Base-by-base conservation (phyloP, 2,329 filamentous ascomycete species). In the Fusarium albosuccineum region DNA sequence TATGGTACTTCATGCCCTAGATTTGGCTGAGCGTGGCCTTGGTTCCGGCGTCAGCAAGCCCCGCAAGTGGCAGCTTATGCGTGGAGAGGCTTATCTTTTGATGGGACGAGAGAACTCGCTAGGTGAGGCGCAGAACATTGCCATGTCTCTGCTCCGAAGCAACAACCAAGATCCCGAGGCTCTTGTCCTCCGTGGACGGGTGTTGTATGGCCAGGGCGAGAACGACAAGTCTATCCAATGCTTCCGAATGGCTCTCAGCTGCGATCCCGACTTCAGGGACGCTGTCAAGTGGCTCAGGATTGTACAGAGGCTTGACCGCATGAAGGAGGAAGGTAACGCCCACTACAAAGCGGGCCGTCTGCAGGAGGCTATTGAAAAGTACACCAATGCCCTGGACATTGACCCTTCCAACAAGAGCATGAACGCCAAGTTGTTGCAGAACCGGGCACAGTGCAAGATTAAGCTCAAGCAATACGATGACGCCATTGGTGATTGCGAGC, bases 151-250 rank as follows among this genome's bases (percentile, higher is more conserved):
- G 71, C 85, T 99, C 65, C 89, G 96, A 54, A 85, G 87, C 75
- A 98, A 98, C 82, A 93, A 85, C 77, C 91, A 95, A 76, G 96
- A 99, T 75, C 94, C 96, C 2, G 96, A 99, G 81, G 96, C 95
- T 2, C 83, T 99, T 67, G 92, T 97, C 6, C 87, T 99, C 52
- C 89, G 95, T 48, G 96, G 95, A 26, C 89, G 94, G 66, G 91
- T 93, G 14, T 86, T 97, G 50, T 98, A 98, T 74, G 91, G 90
- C 5, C 92, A 96, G 77, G 96, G 96, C 30, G 96, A 99, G 71
- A 97, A 97, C 74, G 92, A 97, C 3, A 97, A 97, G 84, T 95
- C 96, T 2, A 87, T 97, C 42, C 92, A 95, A 76, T 92, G 97
- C 78, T 96, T 98, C 82, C 89, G 93, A 68, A 92, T 96, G 82